Evolutionary conservation across 2,329 filamentous ascomycete genomes (phyloP), one percentile per base, ranked within the genome.

Genomic region (Ilyonectria sp.): DNA sequence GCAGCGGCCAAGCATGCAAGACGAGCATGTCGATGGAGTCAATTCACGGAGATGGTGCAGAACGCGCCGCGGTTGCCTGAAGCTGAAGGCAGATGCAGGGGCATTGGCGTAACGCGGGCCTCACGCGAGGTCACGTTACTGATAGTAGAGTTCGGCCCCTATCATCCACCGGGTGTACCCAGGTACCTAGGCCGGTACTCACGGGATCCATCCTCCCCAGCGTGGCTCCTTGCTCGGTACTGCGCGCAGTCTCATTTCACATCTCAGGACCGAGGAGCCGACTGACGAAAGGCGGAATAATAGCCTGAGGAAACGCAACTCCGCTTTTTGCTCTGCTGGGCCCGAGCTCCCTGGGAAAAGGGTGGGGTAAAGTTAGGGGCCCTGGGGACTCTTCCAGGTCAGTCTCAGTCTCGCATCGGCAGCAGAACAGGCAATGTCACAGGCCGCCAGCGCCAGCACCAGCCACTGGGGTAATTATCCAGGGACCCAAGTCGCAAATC

Each of bases 41-140:
- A 19, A 19, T 52, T 52, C 29, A 21, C 29, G 40, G 40, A n/a
- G 17, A 43, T n/a, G 15, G 40, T n/a, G 40, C 15, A n/a, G 40
- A 43, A n/a, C 40, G 40, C 40, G 29, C 29, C 8, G 33, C 11
- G 49, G 49, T 19, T 52, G 49, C 29, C 49, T 52, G 17, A 21
- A 49, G 37, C 26, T 26, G 26, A 6, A 26, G 26, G 26, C 26
- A 57, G 44, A 50, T 21, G 46, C 54, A 46, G 6, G 19, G 33
- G 44, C 35, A 43, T 4, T 7, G 26, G n/a, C 5, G 43, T n/a
- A 35, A 60, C 67, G 46, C 69, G 70, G 31, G 23, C 17, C 10
- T 31, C 11, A 62, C 69, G 58, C 69, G 69, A 63, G 21, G 54
- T 69, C 67, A 69, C 63, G 49, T 69, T 63, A 67, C 47, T 2